Conservation (phyloP, 2,329 filamentous ascomycete genomes). For the Penicillium sp. region DNA sequence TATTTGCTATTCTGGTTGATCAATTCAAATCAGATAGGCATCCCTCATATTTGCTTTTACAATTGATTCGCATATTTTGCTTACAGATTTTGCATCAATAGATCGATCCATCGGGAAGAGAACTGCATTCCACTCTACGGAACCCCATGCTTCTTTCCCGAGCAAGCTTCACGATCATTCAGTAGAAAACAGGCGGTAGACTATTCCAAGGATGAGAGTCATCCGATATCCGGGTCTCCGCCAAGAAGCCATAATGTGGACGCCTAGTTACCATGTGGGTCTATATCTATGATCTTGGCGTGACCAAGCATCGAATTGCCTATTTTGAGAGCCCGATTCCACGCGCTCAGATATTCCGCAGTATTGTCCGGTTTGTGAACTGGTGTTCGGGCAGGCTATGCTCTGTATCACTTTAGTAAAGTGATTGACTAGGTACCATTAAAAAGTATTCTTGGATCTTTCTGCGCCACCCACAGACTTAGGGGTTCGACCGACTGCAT, state of each 20-base stretch:
- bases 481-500: neutral
- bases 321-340: neutral
- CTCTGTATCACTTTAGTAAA: neutral
- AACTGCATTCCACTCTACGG: neutral
- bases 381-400: neutral
- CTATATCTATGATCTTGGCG: neutral
- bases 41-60: too few species aligned
- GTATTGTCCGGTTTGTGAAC: neutral
- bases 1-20: too few species aligned
- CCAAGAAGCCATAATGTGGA: neutral
- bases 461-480: neutral
- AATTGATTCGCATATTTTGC: too few species aligned
- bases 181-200: too few species aligned
- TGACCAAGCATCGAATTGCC: neutral
- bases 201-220: too few species aligned
- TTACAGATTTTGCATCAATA: too few species aligned
- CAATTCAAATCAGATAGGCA: too few species aligned
- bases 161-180: neutral
- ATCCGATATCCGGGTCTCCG: neutral
- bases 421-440: neutral
- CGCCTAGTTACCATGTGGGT: neutral
- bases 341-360: neutral
- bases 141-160: neutral
- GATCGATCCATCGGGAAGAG: too few species aligned
- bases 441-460: neutral